Evolutionary conservation across 2,329 filamentous ascomycete species (phyloP).

Genomic region (Colletotrichum tofieldiae): DNA sequence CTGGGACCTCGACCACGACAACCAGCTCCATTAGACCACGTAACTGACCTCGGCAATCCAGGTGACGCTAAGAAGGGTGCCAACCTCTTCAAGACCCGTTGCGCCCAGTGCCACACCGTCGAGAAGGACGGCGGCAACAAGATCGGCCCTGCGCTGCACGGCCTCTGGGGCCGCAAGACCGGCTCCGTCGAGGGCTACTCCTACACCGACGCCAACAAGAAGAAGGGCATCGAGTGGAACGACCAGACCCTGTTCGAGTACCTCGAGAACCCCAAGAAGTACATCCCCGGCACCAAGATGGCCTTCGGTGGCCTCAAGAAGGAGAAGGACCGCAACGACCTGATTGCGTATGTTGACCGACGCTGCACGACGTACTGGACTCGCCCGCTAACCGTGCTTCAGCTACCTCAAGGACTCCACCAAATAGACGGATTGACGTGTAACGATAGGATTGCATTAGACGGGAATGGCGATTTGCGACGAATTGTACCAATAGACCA

Average conservation of each 20-base stretch:
- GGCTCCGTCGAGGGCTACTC: constrained; percentile 92
- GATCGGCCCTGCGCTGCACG: constrained; percentile 96
- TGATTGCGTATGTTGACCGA: constrained; percentile 86
- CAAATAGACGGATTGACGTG: constrained; percentile 67
- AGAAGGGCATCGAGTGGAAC: constrained; percentile 92
- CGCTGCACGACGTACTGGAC: neutral
- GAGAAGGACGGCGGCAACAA: constrained; percentile 95
- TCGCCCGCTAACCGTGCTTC: constrained; percentile 48
- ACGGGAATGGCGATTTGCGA: constrained; percentile 47
- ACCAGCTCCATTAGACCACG: constrained; percentile 17
- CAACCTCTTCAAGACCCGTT: constrained; percentile 99
- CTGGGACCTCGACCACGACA: neutral
- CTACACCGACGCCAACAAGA: constrained; percentile 99
- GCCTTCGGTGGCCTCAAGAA: constrained; percentile 99
- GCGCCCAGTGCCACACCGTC: constrained; percentile 98
- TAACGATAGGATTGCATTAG: constrained; percentile 48
- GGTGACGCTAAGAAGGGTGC: constrained; percentile 97
- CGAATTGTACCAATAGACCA: constrained; percentile 49
- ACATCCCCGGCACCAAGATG: constrained; percentile 99
- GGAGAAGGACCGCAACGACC: constrained; percentile 98
- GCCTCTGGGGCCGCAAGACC: constrained; percentile 96
- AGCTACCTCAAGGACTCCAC: constrained; percentile 81
- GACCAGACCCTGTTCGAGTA: constrained; percentile 93
- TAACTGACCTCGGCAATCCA: constrained; percentile 55
- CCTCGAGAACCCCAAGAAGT: constrained; percentile 99